Evolutionary conservation across 2,329 filamentous ascomycete genomes (phyloP).

Genomic region (Aspergillus ochraceoroseus): DNA sequence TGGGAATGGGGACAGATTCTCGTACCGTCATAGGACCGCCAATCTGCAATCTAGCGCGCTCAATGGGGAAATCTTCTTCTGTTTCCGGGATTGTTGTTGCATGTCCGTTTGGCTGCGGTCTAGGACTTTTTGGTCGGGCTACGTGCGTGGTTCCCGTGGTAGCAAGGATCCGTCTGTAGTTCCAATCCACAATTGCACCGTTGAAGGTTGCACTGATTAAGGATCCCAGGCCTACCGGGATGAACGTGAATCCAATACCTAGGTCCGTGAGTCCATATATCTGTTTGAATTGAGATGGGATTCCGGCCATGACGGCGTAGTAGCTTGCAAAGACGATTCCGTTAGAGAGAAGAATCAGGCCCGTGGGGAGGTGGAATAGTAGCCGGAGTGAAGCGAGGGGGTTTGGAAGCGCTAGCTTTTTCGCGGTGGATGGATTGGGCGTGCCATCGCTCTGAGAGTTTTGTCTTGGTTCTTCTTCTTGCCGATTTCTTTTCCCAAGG

Average conservation of each 20-base stretch:
- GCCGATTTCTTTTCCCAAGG: no score
- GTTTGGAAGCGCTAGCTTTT: conserved; percentile 34
- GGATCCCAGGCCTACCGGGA: conserved; percentile 42
- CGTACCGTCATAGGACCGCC: conserved; percentile 37
- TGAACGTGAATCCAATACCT: conserved; percentile 42
- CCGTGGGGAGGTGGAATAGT: conserved; percentile 34
- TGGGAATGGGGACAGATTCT: background rate
- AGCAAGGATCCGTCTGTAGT: conserved; percentile 34
- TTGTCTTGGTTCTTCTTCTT: conserved; percentile 6
- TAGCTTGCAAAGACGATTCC: conserved; percentile 41
- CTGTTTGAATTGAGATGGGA: conserved; percentile 34
- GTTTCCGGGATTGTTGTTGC: background rate
- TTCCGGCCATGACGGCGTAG: conserved; percentile 41
- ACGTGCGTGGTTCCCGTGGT: background rate
- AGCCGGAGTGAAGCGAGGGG: conserved; percentile 37
- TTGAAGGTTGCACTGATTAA: conserved; percentile 40
- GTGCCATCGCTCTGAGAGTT: no score
- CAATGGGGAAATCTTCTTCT: conserved; percentile 39
- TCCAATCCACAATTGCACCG: conserved; percentile 43
- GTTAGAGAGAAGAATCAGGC: conserved; percentile 36
- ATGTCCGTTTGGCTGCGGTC: background rate
- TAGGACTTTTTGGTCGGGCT: no score
- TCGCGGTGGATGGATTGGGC: no score
- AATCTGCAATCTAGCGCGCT: conserved; percentile 41
- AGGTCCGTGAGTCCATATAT: conserved; percentile 41